Percentiles rank a stretch among this genome's conserved stretches.
phyloP scores from a whole-genome alignment of 2,329 filamentous ascomycete genomes.

The Colletotrichum sp. region DNA sequence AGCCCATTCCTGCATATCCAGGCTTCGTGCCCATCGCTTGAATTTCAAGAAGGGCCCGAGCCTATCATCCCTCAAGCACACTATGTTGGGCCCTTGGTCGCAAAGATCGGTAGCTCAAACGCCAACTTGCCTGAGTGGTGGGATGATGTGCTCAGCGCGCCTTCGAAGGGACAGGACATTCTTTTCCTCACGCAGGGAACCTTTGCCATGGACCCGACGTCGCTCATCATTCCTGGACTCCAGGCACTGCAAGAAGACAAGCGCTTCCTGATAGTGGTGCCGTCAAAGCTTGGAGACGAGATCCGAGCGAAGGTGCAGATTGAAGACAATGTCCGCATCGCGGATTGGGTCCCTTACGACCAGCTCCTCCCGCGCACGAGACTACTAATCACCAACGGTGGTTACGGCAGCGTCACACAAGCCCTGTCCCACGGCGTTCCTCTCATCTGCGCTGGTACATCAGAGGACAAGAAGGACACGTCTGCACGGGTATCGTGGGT shows the following conservation, averaged over 20 bases:
- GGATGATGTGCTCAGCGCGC: slow-evolving; percentile 31
- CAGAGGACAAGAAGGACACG: slow-evolving; percentile 41
- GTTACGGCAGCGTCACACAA: slow-evolving; percentile 41
- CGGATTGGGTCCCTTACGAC: slow-evolving; percentile 40
- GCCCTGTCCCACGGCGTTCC: slow-evolving; percentile 38
- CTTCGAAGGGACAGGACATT: slow-evolving; percentile 30
- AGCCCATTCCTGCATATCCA: slow-evolving; percentile 43
- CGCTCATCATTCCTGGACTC: slow-evolving; percentile 41
- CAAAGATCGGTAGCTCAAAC: slow-evolving; percentile 10
- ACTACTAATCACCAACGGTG: slow-evolving; percentile 40
- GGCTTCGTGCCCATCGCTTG: slow-evolving; percentile 36
- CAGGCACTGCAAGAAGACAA: slow-evolving; percentile 32
- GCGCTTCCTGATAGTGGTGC: slow-evolving; percentile 34
- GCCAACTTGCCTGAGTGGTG: slow-evolving; percentile 35
- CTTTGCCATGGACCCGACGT: slow-evolving; percentile 38
- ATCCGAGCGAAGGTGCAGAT: slow-evolving; percentile 27
- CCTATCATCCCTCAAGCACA: slow-evolving; percentile 21
- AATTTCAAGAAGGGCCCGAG: slow-evolving; percentile 32
- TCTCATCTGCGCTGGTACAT: slow-evolving; percentile 39
- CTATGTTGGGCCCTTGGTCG: slow-evolving; percentile 40
- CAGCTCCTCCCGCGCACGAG: slow-evolving; percentile 35
- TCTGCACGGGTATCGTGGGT: slow-evolving; percentile 36
- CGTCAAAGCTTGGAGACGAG: slow-evolving; percentile 32
- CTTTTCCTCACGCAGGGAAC: slow-evolving; percentile 39
- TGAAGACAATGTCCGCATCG: slow-evolving; percentile 31